These are phyloP conservation scores for Globisporangium barbulae DNA, from an alignment of 352 stramenopile genomes.

Conservation along the genomic window DNA sequence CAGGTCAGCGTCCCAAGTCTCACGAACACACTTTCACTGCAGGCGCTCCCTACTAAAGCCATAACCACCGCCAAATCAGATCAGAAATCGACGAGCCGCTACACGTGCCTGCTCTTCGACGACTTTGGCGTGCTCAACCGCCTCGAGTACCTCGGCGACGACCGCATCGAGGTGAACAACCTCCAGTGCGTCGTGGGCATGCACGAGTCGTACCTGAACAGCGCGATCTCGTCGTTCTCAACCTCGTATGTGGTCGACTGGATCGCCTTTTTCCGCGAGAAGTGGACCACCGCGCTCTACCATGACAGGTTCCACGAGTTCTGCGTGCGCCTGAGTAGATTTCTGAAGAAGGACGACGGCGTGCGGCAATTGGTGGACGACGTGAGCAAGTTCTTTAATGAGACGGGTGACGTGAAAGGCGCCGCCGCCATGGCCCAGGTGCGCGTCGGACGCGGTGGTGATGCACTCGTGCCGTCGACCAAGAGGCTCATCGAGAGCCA, in stretches of 20 bases:
- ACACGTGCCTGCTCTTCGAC: slow-evolving; percentile 72
- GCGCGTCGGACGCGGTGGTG: slow-evolving; percentile 62
- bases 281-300: slow-evolving; percentile 71
- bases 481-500: slow-evolving; percentile 78
- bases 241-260: slow-evolving; percentile 75
- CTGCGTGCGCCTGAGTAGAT: slow-evolving; percentile 45
- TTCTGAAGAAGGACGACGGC: slow-evolving; percentile 68
- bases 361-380: slow-evolving; percentile 63
- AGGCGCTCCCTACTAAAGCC: slow-evolving; percentile 51
- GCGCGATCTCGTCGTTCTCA: slow-evolving; percentile 64
- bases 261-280: slow-evolving; percentile 78
- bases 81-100: slow-evolving; percentile 23
- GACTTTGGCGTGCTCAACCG: slow-evolving; percentile 70
- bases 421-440: slow-evolving; percentile 54
- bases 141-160: slow-evolving; percentile 65
- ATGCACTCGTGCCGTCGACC: slow-evolving; percentile 55
- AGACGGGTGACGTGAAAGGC: slow-evolving; percentile 67
- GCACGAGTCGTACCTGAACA: slow-evolving; percentile 88
- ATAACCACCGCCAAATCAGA: slow-evolving; percentile 13
- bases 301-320: slow-evolving; percentile 83
- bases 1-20: slow-evolving; percentile 72
- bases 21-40: slow-evolving; percentile 62
- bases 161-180: slow-evolving; percentile 56
- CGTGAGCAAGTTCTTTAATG: slow-evolving; percentile 49
- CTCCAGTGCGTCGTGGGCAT: slow-evolving; percentile 73